Evolutionary conservation across 2,329 filamentous ascomycete species (phyloP), one percentile per base, ranked within the genome.

Genomic region (Xylariales sp.): DNA sequence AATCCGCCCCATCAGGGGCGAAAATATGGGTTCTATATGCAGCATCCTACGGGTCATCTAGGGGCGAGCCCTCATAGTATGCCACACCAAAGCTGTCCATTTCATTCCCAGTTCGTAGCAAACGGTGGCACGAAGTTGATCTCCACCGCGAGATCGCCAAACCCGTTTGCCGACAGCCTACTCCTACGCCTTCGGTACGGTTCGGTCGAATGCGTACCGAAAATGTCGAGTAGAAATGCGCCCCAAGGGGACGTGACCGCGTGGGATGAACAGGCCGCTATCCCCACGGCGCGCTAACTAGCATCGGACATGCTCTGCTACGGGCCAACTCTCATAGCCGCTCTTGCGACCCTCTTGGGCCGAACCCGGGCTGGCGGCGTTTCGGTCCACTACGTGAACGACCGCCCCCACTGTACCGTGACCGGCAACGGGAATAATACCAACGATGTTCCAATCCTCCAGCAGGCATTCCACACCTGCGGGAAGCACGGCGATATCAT

Each of bases 401-500:
- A 46, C n/a, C 58, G 55, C 23, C 54, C 48, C 23, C 56, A 64
- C 3, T 78, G 75, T 45, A 74, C 64, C 2, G 71, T 77, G 28
- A 69, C 56, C 3, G 69, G 74, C 8, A 59, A 55, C 10, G 71
- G 71, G 32, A 62, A 64, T 57, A 60, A 56, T 1, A 39, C 61
- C 7, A 74, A 77, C 64, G 74, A 76, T 41, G 69, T 74, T 6
- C 74, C 74, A 3, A 72, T 75, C 60, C 75, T 77, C 39, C 62
- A 76, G 28, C 45, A 72, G 39, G 75, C 75, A 2, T 77, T 76
- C 36, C 32, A 70, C 1, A 68, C 68, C 5, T 78, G 76, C 64
- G 71, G 74, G 28, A 61, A 69, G 46, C 72, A 72, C 12, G 75
- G 75, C n/a, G 83, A 75, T 3, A 80, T 88, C 8, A 74, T 86